Evolutionary conservation across 768 basidiomycete genomes (phyloP).

Genomic region (Suillus brevipes): DNA sequence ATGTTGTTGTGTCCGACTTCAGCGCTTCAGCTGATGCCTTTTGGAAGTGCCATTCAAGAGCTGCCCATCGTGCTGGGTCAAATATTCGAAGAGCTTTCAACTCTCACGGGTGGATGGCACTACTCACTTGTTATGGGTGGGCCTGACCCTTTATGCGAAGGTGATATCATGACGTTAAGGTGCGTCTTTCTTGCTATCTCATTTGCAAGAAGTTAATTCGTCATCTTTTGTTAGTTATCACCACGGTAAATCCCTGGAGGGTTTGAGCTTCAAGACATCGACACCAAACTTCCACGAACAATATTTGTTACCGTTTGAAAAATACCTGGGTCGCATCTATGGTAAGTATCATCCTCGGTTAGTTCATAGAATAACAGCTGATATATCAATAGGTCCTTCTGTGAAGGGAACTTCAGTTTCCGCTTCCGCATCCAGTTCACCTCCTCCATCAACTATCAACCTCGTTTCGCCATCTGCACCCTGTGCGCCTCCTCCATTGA

Average conservation of each 20-base stretch:
- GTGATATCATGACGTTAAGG: background rate
- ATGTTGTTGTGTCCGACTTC: background rate
- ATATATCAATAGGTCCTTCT: background rate
- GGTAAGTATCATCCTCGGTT: background rate
- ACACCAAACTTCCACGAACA: background rate
- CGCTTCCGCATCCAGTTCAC: background rate
- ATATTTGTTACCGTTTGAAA: background rate
- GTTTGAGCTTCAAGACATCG: background rate
- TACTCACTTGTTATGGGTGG: slow-evolving; percentile 1
- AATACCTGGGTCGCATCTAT: background rate
- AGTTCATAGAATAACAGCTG: background rate
- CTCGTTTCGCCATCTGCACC: background rate
- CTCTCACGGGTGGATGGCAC: background rate
- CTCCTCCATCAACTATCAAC: background rate
- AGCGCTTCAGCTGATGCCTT: background rate
- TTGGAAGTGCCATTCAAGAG: background rate
- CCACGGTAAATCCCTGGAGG: background rate
- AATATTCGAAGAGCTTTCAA: background rate
- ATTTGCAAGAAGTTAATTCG: background rate
- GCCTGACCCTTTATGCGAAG: background rate
- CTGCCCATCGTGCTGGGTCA: background rate
- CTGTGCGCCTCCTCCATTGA: no score
- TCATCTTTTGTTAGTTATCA: slow-evolving; percentile 1
- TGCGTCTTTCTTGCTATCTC: background rate
- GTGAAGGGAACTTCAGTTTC: background rate